Percentiles rank a stretch among this genome's conserved stretches.
Evolutionary conservation across 768 basidiomycete genomes (phyloP).

Genomic region (Russula virescens): DNA sequence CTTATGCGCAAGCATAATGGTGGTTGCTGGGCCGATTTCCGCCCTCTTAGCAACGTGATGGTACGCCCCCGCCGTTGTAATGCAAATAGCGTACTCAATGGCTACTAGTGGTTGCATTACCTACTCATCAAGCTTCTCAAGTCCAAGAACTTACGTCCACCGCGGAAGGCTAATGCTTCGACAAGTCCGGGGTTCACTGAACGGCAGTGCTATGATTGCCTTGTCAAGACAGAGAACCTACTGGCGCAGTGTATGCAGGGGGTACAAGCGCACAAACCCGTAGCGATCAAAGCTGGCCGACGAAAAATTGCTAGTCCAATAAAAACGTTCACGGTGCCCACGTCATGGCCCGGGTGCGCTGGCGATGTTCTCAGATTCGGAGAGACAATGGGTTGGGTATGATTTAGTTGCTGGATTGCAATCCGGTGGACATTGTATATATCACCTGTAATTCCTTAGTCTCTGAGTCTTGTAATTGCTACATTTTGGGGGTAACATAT

Average conservation of each 20-base stretch:
- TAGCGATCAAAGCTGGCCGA: constrained; percentile 34
- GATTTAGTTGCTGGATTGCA: neutral
- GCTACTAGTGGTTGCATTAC: constrained; percentile 81
- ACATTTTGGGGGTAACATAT: constrained; percentile 1
- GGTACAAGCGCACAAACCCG: constrained; percentile 31
- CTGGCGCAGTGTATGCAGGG: constrained; percentile 43
- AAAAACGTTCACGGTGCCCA: constrained; percentile 26
- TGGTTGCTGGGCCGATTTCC: constrained; percentile 66
- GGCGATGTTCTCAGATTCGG: constrained; percentile 60
- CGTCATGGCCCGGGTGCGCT: constrained; percentile 35
- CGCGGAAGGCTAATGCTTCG: constrained; percentile 29
- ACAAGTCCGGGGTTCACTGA: constrained; percentile 46
- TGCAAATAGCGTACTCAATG: neutral
- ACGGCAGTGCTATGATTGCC: constrained; percentile 61
- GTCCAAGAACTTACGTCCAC: constrained; percentile 55
- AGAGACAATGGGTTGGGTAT: constrained; percentile 57
- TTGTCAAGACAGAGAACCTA: constrained; percentile 59
- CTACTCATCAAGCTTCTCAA: constrained; percentile 65
- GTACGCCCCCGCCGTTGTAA: constrained; percentile 40
- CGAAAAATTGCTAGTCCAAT: constrained; percentile 31
- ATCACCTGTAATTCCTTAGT: constrained; percentile 1
- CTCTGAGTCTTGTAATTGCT: constrained; percentile 6
- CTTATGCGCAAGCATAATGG: constrained; percentile 66
- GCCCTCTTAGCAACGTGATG: constrained; percentile 86
- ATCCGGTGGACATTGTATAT: neutral